Evolutionary conservation across 192 early-diverging fungal genomes (phyloP).

Genomic region (Mortierella hygrophila): DNA sequence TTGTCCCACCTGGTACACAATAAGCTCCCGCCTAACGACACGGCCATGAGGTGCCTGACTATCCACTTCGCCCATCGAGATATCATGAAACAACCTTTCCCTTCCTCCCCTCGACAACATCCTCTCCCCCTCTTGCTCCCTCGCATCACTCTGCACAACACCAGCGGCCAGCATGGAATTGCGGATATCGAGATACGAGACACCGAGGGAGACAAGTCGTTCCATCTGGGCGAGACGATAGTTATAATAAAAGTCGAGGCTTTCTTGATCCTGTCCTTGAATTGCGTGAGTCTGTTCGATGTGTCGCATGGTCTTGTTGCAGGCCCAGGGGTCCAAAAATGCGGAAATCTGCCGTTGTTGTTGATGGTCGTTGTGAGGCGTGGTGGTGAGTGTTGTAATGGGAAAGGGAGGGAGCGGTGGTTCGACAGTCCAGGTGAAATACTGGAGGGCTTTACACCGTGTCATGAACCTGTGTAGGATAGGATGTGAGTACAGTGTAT

Average conservation of each 20-base stretch:
- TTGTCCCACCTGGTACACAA: too few relatives aligned
- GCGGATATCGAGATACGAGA: constrained; percentile 8
- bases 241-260: constrained; percentile 1
- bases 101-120: neutral
- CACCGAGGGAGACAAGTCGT: constrained; percentile 14
- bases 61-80: neutral
- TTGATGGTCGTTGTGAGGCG: too few relatives aligned
- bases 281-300: constrained; percentile 12
- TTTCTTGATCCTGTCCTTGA: neutral
- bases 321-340: constrained; percentile 35
- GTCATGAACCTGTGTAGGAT: constrained; percentile 19
- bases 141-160: neutral
- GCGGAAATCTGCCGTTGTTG: neutral
- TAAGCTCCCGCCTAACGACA: neutral
- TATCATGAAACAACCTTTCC: neutral
- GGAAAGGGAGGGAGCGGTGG: neutral
- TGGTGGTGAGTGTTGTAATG: neutral
- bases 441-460: neutral
- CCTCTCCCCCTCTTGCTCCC: neutral
- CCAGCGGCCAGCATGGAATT: neutral
- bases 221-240: constrained; percentile 16
- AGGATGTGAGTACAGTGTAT: neutral
- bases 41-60: neutral
- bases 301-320: constrained; percentile 20
- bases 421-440: constrained; percentile 8